Evolutionary conservation across 371 early-diverging fungal genomes (phyloP).

Genomic region (Haplosporangium sp.): DNA sequence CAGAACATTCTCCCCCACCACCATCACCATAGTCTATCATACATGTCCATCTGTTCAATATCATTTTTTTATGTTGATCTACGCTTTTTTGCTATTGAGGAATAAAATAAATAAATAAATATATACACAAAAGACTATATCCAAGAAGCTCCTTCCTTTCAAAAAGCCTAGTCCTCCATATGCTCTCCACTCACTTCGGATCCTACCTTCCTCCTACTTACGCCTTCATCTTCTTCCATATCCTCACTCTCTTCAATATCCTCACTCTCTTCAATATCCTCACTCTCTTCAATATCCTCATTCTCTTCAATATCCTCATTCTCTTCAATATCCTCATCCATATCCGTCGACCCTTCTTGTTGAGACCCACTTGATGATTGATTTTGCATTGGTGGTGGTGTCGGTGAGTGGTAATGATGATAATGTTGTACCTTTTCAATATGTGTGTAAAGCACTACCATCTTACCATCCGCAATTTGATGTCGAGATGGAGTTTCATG

Average conservation of each 20-base stretch:
- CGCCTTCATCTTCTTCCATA: neutral
- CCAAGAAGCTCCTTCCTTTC: neutral
- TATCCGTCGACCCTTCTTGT: neutral
- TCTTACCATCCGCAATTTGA: neutral
- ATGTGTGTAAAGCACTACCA: neutral
- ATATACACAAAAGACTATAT: too few species aligned
- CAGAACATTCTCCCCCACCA: too few species aligned
- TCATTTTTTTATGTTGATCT: too few species aligned
- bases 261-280: too few species aligned
- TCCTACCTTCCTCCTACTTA: neutral
- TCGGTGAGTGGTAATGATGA: neutral
- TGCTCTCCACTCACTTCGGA: neutral
- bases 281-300: neutral
- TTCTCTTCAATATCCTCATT: neutral
- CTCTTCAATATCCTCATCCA: neutral
- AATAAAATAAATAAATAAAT: too few species aligned
- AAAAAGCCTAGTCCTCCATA: neutral
- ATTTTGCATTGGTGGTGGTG: neutral
- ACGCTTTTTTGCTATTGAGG: too few species aligned
- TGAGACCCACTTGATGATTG: neutral
- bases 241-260: neutral
- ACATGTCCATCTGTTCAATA: too few species aligned
- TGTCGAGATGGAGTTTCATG: neutral
- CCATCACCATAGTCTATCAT: too few species aligned
- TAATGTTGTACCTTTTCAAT: neutral